Evolutionary conservation across 352 stramenopile genomes (phyloP), one percentile per base, ranked within the genome.

Genomic region (Globisporangium camurandrum): DNA sequence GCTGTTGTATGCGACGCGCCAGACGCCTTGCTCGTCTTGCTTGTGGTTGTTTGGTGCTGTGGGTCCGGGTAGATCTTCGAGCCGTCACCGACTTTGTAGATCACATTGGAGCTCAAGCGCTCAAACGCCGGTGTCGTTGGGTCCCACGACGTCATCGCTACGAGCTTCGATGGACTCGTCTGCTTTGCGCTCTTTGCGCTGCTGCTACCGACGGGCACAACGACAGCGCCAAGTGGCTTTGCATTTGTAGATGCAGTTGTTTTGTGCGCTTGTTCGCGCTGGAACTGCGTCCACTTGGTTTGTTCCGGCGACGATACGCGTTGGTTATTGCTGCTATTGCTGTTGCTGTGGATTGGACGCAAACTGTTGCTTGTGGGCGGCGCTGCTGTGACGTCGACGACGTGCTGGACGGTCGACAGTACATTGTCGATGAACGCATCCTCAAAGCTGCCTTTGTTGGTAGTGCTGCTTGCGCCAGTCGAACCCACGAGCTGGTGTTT

Each of bases 371-470:
- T n/a, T n/a, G n/a, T n/a, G n/a, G n/a, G n/a, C n/a, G n/a, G 16
- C 38, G 42, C 1, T 33, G 39, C 30, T n/a, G 51, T 37, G 36
- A 46, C 14, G 8, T 55, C 59, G 2, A 71, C 64, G 42, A 65
- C 63, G 8, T 79, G 41, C 14, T 78, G 77, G 28, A 88, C 65
- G 3, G 77, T 88, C 22, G 64, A 67, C 9, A 96, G 64, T 24
- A 95, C 71, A 30, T 81, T 79, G 51, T 96, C 71, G 49, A 96
- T 88, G 57, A 96, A 96, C 11, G 76, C 59, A 54, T 97, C 86
- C 61, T 96, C 87, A 38, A 92, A 95, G 28, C 66, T 78, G 49
- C 17, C 28, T 46, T 24, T n/a, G 12, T 4, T 14, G 19, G 38
- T 26, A 12, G 1, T 43, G 9, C 12, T 55, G 5, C n/a, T 30